Base-by-base conservation (phyloP, 768 basidiomycete genomes). In the Lactarius trivialis region DNA sequence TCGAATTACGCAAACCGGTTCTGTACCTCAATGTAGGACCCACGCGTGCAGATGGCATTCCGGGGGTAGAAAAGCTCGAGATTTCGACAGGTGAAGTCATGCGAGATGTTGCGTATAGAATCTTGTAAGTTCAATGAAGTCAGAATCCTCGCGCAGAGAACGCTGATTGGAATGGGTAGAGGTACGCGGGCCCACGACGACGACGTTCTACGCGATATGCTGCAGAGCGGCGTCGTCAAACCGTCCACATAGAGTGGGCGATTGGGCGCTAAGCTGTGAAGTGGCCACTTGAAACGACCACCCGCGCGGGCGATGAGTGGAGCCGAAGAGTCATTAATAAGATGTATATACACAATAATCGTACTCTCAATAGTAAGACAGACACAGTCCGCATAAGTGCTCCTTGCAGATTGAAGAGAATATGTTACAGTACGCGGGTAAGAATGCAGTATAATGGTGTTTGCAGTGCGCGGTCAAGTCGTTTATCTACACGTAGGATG, bases 11-110 rank as follows among this genome's bases (percentile, higher is more conserved):
- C 24, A 96, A 93, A 73, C 86, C 88, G 0, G 85, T 93, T 6
- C 73, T 96, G 60, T 77, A 95, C 51, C 77, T 98, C 55, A 96
- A 97, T 67, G 76, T 91, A 24, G 96, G 96, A 7, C 93, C 93
- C 3, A 88, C 92, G 2, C 82, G 96, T 45, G 95, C 88, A 2
- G 96, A 98, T 70, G 75, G 73, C 30, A 69, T 87, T 45, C 70
- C 75, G 6, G 88, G 82, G 8, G 75, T 96, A 55, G 85, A 89
- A 65, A 91, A 93, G 74, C 79, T 97, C 61, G 91, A 95, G 62
- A 78, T 90, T 61, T 75, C 82, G 5, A 87, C 85, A 51, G 89
- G 93, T 7, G 72, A 73, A n/a, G 81, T 96, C 37, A 78, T 97
- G 74, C 77, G 79, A 50, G 82, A 86, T 7, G 87, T 84, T 52